These are phyloP conservation scores for Salisapilia sapeloensis DNA, from an alignment of 352 stramenopile species.

Conservation along the genomic window DNA sequence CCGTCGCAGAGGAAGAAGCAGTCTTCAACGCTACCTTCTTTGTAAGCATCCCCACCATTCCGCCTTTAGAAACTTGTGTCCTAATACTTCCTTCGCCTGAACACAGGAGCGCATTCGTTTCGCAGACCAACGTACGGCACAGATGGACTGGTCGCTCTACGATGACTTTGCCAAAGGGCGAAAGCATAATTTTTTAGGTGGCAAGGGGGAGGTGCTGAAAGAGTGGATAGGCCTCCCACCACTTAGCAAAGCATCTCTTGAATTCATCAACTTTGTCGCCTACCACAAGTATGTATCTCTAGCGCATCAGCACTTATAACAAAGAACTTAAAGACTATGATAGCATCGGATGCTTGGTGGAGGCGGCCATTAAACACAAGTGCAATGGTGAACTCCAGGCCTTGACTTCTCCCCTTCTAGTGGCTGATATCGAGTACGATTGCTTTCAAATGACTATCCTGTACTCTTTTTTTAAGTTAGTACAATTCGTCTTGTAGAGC, in stretches of 20 bases:
- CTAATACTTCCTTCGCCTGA: too few species aligned
- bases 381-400: conserved; percentile 32
- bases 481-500: too few species aligned
- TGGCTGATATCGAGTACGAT: conserved; percentile 44
- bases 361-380: conserved; percentile 61
- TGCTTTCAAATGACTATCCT: background rate
- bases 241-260: conserved; percentile 49
- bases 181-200: conserved; percentile 75
- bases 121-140: conserved; percentile 61
- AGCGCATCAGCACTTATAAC: background rate
- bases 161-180: conserved; percentile 58
- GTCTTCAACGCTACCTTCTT: conserved; percentile 65
- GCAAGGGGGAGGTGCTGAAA: conserved; percentile 40
- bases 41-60: conserved; percentile 8
- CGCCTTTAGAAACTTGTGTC: too few species aligned
- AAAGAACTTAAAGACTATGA: too few species aligned
- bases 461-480: background rate
- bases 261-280: conserved; percentile 77
- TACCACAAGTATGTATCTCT: conserved; percentile 53
- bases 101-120: conserved; percentile 65
- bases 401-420: conserved; percentile 26
- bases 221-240: conserved; percentile 51
- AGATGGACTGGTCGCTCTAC: conserved; percentile 75
- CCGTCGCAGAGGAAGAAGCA: conserved; percentile 52
- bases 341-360: conserved; percentile 66